Percentiles rank a stretch among this genome's conserved stretches.
Evolutionary conservation across 177 flowering plant species (phyloP).

Genomic region (Vitis hybrid): DNA sequence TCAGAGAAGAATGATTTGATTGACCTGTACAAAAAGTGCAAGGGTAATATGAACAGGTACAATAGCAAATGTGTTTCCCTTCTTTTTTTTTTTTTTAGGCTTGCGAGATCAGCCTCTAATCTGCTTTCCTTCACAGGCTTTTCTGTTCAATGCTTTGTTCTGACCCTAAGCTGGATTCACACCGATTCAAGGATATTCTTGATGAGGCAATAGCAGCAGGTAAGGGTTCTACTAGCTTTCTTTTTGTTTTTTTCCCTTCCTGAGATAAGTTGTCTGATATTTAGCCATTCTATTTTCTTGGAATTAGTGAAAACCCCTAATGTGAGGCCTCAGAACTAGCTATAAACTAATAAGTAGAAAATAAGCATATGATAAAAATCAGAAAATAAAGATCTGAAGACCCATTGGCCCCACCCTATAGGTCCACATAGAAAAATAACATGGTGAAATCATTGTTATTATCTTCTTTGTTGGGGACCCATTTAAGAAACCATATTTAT

Average conservation of each 20-base stretch:
- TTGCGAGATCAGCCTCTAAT: constrained; percentile 10
- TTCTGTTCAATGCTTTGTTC: constrained; percentile 98
- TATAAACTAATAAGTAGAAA: no score
- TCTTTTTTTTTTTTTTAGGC: neutral
- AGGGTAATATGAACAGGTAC: constrained; percentile 94
- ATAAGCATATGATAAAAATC: no score
- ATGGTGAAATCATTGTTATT: no score
- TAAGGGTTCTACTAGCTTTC: constrained; percentile 16
- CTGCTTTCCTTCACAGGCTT: constrained; percentile 49
- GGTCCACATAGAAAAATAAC: no score
- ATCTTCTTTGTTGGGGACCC: no score
- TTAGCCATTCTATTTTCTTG: neutral
- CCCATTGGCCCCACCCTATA: no score
- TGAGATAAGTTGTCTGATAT: neutral
- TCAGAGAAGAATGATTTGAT: constrained; percentile 83
- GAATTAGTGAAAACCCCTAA: no score
- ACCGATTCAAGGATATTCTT: constrained; percentile 90
- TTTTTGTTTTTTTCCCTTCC: neutral
- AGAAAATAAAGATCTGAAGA: no score
- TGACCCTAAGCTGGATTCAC: constrained; percentile 88
- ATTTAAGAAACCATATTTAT: no score
- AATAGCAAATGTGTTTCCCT: neutral
- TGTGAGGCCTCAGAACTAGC: no score
- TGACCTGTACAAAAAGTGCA: constrained; percentile 62
- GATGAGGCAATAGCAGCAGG: constrained; percentile 85